phyloP scores from a whole-genome alignment of 2,329 filamentous ascomycete genomes.

The Gaeumannomyces sp. region DNA sequence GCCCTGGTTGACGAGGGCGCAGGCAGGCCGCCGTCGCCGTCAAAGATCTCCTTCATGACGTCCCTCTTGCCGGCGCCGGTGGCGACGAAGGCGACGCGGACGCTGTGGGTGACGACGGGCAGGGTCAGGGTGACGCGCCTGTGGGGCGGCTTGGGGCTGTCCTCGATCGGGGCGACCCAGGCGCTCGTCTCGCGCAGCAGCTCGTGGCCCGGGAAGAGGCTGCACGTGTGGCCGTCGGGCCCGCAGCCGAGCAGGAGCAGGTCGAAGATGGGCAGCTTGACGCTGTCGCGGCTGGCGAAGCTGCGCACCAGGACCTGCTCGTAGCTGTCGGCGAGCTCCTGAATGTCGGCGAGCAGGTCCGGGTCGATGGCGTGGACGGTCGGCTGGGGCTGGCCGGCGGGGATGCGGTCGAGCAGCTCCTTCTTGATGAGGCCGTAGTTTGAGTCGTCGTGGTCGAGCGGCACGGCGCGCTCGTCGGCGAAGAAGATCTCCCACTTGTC shows the following conservation, averaged over 20 bases:
- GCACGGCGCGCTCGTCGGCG: constrained; percentile 92
- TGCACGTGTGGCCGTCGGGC: constrained; percentile 96
- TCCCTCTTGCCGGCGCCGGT: constrained; percentile 87
- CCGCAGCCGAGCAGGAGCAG: constrained; percentile 89
- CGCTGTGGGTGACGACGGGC: constrained; percentile 80
- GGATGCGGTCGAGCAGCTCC: constrained; percentile 85
- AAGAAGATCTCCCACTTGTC: constrained; percentile 97
- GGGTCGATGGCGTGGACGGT: constrained; percentile 73
- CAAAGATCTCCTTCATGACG: constrained; percentile 88
- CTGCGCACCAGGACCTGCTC: constrained; percentile 78
- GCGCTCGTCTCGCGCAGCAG: constrained; percentile 80
- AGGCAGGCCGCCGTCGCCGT: constrained; percentile 73
- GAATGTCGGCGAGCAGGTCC: constrained; percentile 62
- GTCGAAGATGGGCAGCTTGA: constrained; percentile 92
- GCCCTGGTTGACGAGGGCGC: constrained; percentile 78
- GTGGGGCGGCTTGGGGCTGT: constrained; percentile 91
- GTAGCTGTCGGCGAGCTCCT: constrained; percentile 91
- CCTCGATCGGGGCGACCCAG: constrained; percentile 87
- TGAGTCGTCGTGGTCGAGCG: constrained; percentile 85
- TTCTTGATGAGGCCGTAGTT: constrained; percentile 86
- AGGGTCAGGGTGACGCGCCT: constrained; percentile 87
- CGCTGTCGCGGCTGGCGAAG: constrained; percentile 88
- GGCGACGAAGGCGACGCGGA: constrained; percentile 85
- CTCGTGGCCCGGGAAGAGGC: constrained; percentile 84
- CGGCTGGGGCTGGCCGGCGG: constrained; percentile 57